These are phyloP conservation scores for Mycocentrospora acerina DNA, from an alignment of 2,329 filamentous ascomycete genomes.

Conservation along the genomic window DNA sequence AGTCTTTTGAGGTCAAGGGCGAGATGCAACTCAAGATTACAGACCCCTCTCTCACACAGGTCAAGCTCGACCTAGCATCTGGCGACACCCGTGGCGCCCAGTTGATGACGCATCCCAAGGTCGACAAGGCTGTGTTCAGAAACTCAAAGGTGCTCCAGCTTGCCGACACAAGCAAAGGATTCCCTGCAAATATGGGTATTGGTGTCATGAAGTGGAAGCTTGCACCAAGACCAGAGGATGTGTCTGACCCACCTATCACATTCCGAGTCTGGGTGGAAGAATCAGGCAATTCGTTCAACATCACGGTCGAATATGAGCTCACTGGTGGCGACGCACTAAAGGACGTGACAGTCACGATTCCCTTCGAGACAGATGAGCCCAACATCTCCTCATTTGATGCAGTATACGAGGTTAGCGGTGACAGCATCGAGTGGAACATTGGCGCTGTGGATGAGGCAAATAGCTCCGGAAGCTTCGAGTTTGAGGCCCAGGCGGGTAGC, in stretches of 20 bases:
- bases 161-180: slow-evolving; percentile 82
- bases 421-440: slow-evolving; percentile 91
- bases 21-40: slow-evolving; percentile 89
- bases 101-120: slow-evolving; percentile 94
- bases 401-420: slow-evolving; percentile 88
- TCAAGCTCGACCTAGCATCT: slow-evolving; percentile 80
- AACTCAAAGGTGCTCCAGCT: slow-evolving; percentile 83
- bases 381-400: slow-evolving; percentile 91
- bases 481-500: slow-evolving; percentile 83
- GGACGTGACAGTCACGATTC: slow-evolving; percentile 85
- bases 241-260: slow-evolving; percentile 82
- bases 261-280: slow-evolving; percentile 99
- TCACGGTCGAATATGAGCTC: slow-evolving; percentile 95
- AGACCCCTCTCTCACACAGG: slow-evolving; percentile 84
- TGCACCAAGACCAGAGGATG: slow-evolving; percentile 76
- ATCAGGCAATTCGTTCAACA: slow-evolving; percentile 76
- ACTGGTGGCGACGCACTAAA: slow-evolving; percentile 75
- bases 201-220: slow-evolving; percentile 92
- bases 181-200: slow-evolving; percentile 92
- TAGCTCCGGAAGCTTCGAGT: slow-evolving; percentile 85
- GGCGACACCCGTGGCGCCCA: slow-evolving; percentile 80
- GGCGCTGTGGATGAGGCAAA: slow-evolving; percentile 83
- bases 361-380: slow-evolving; percentile 82
- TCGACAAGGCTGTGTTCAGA: slow-evolving; percentile 86
- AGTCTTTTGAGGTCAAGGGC: slow-evolving; percentile 84